These are phyloP conservation scores for Dysphania ambrosioides DNA, from an alignment of 148 eudicot species.

Conservation along the genomic window DNA sequence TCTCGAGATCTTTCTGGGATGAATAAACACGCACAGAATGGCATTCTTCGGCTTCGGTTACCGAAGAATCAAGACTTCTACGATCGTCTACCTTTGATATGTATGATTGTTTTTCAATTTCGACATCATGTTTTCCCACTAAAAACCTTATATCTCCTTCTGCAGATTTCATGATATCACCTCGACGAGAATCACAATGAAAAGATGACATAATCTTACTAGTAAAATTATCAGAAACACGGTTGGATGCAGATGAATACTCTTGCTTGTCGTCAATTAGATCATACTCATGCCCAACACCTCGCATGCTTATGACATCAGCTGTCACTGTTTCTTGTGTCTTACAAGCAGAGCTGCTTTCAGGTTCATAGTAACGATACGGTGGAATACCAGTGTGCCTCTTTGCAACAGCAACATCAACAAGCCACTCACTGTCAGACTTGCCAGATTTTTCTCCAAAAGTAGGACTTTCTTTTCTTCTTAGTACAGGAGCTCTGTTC, in stretches of 20 bases:
- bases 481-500: constrained; percentile 42
- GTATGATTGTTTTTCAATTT: constrained; percentile 40
- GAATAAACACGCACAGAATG: constrained; percentile 43
- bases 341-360: constrained; percentile 56
- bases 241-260: constrained; percentile 62
- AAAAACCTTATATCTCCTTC: constrained; percentile 33
- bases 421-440: constrained; percentile 56
- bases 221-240: constrained; percentile 41
- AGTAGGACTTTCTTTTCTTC: constrained; percentile 40
- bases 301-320: constrained; percentile 46
- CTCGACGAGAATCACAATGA: constrained; percentile 34
- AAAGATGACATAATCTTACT: constrained; percentile 39
- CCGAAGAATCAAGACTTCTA: constrained; percentile 68
- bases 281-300: constrained; percentile 48
- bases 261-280: constrained; percentile 70
- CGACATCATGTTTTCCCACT: constrained; percentile 39
- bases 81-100: constrained; percentile 44
- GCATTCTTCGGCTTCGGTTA: constrained; percentile 53
- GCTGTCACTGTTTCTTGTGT: constrained; percentile 43
- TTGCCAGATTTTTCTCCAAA: constrained; percentile 32
- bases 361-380: constrained; percentile 47
- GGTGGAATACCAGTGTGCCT: constrained; percentile 25
- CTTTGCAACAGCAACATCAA: constrained; percentile 67
- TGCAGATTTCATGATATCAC: constrained; percentile 36
- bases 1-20: constrained; percentile 51